Evolutionary conservation across 2,329 filamentous ascomycete genomes (phyloP), one percentile per base, ranked within the genome.

Genomic region (Alternaria metachromatica): DNA sequence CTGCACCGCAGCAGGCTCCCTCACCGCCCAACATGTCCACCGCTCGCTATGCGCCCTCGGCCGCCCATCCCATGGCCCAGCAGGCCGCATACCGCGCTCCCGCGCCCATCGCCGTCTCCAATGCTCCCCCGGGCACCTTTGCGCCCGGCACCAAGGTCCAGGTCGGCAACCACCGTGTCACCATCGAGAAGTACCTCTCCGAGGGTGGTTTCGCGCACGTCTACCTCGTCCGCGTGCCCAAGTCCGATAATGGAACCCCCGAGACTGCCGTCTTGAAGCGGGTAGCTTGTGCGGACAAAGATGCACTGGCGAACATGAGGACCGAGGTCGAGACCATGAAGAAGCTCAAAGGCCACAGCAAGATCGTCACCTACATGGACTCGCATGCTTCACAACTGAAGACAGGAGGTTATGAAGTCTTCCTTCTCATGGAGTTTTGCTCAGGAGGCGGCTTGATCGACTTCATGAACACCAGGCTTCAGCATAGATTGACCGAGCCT

Each of bases 291-390:
- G 94, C 96, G 30, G 96, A 99, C 82, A 97, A 97, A 86, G 92
- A 97, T 69, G 89, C 95, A 62, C 85, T 99, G 82, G 92, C 93
- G 67, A 94, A 92, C 81, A 98, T 99, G 96, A 90, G 96, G 80
- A 98, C 90, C 71, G 96, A 99, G 85, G 96, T 99, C 72, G 96
- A 99, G 84, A 99, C 96, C 13, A 99, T 99, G 96, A 99, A 99
- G 89, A 94, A 96, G 82, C 87, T 99, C 74, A 97, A 97, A 85
- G 96, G 96, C 61, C 96, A 98, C 86, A 89, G 90, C 67, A 91
- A 96, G 74, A 98, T 99, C 77, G 96, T 99, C 74, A 97, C 92
- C 63, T 99, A 99, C 82, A 94, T 98, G 80, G 96, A 99, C 84
- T 98, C 95, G 70, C 96, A 99, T 82, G 96, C 96, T 41, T 97